A percentile compares a stretch with the other conserved stretches of the same genome.
Conservation (phyloP, 768 basidiomycete genomes). For the Rhizopogon sp. region DNA sequence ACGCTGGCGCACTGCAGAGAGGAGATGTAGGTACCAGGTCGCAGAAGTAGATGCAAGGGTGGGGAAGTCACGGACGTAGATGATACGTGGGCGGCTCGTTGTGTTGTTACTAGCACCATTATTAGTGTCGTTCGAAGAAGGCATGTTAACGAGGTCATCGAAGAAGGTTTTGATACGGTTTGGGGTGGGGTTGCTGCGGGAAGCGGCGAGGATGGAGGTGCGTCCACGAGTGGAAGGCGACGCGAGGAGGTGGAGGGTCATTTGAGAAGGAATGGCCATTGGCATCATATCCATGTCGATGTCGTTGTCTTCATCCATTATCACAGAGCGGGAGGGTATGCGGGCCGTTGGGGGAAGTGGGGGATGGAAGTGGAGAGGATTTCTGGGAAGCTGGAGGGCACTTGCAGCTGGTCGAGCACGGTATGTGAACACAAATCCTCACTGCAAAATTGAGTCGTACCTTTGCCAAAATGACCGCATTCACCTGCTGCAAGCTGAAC, state of each 20-base stretch:
- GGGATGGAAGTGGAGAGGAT: constrained; percentile 67
- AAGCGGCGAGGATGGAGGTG: constrained; percentile 29
- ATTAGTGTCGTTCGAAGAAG: constrained; percentile 26
- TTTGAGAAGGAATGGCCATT: constrained; percentile 39
- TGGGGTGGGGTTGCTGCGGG: constrained; percentile 41
- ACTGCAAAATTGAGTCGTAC: constrained; percentile 28
- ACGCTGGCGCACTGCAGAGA: constrained; percentile 72
- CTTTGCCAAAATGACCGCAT: constrained; percentile 81
- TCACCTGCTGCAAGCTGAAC: constrained; percentile 86
- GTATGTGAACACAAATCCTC: background rate
- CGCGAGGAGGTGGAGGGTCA: constrained; percentile 43
- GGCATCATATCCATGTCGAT: constrained; percentile 47
- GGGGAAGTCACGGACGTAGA: constrained; percentile 81
- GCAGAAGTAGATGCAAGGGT: constrained; percentile 69
- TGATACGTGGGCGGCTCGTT: constrained; percentile 54
- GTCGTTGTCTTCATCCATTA: constrained; percentile 41
- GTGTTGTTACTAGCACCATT: constrained; percentile 15
- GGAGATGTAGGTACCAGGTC: constrained; percentile 76
- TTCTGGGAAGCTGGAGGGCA: constrained; percentile 60
- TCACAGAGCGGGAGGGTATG: constrained; percentile 14
- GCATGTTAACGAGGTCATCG: constrained; percentile 69
- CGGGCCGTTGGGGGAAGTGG: constrained; percentile 19
- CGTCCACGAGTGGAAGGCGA: constrained; percentile 31
- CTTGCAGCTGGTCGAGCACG: constrained; percentile 50
- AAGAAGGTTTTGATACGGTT: constrained; percentile 69